Evolutionary conservation across 2,329 filamentous ascomycete genomes (phyloP).

Genomic region (Neofusicoccum laricinum): DNA sequence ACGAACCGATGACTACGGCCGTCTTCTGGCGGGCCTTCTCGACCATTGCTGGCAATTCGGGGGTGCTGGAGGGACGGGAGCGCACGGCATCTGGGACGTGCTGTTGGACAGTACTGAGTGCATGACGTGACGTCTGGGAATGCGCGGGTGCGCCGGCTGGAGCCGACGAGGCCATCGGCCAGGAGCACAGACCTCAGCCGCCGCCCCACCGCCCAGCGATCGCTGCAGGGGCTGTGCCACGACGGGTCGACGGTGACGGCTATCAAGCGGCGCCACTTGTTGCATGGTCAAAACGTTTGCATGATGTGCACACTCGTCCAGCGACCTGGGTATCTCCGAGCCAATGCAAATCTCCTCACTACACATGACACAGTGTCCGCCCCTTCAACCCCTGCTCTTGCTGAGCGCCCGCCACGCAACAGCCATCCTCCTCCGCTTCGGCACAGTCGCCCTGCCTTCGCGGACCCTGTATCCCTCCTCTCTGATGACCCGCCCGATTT

Average conservation of each 20-base stretch:
- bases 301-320: not conserved
- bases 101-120: not conserved
- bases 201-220: not conserved
- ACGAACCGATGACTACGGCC: constrained; percentile 54
- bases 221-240: not conserved
- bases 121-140: constrained; percentile 1
- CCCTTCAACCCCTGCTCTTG: not conserved
- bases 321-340: not conserved
- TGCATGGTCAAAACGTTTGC: not conserved
- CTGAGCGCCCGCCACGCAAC: constrained; percentile 59
- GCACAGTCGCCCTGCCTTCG: constrained; percentile 46
- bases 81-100: not conserved
- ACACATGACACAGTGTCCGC: not conserved
- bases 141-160: not conserved
- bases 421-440: constrained; percentile 47
- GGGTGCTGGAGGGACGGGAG: not conserved
- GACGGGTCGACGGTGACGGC: too few species aligned
- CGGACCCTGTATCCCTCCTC: constrained; percentile 24
- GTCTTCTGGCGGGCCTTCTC: constrained; percentile 36
- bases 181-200: not conserved
- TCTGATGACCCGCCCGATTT: constrained; percentile 64
- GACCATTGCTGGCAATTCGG: not conserved
- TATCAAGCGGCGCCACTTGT: not conserved
- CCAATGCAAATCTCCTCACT: constrained; percentile 2
- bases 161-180: not conserved